Conservation (phyloP, 2,329 filamentous ascomycete genomes). For the Fusarium gaditjirri region DNA sequence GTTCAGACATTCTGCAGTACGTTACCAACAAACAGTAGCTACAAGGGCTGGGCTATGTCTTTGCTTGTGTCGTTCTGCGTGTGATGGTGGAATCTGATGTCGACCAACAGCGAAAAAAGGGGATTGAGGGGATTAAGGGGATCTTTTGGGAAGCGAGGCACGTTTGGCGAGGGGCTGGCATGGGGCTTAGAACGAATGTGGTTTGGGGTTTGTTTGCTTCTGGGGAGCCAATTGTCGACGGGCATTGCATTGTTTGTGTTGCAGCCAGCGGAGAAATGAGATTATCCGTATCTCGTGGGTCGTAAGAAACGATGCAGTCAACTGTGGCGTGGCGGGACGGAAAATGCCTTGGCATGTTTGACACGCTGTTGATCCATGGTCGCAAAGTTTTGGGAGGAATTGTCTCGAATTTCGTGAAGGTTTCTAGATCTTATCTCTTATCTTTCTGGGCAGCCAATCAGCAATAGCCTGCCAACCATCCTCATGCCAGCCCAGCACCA, state of each 20-base stretch:
- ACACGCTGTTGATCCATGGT: not conserved
- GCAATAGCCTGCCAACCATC: not conserved
- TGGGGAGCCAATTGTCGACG: not conserved
- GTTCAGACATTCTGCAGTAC: constrained; percentile 9
- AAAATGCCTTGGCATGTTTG: not conserved
- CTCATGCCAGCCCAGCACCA: not conserved
- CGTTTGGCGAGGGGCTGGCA: not conserved
- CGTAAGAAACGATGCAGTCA: not conserved
- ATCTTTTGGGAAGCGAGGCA: not conserved
- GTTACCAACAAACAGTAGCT: not conserved
- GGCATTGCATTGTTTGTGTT: not conserved
- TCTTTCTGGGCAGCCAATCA: not conserved
- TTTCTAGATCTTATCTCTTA: not conserved
- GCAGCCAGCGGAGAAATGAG: no score
- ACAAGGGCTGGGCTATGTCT: not conserved
- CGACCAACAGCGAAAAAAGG: not conserved
- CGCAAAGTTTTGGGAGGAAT: not conserved
- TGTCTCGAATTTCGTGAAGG: not conserved
- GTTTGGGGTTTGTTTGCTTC: not conserved
- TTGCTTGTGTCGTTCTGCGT: not conserved
- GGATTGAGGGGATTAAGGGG: constrained; percentile 1
- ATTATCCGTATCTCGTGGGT: no score
- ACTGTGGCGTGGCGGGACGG: no score
- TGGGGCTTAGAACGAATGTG: not conserved
- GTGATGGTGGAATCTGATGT: not conserved